A percentile compares a stretch with the other conserved stretches of the same genome.
phyloP scores from a whole-genome alignment of 129 eudicot species.

The Escallonia herrerae region DNA sequence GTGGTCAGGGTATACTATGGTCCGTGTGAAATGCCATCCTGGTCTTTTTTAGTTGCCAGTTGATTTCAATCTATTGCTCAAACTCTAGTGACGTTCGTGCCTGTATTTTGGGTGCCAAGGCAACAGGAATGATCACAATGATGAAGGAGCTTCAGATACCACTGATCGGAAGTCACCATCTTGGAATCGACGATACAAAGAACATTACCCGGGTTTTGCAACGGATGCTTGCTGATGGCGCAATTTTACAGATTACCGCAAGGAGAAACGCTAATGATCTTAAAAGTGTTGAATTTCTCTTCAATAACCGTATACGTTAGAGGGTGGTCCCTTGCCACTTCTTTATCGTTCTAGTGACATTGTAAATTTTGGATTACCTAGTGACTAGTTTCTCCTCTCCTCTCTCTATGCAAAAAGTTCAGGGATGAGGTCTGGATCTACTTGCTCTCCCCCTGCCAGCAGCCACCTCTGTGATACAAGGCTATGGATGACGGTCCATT shows the following conservation, averaged over 20 bases:
- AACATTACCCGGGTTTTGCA: conserved; percentile 80
- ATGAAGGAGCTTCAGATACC: conserved; percentile 58
- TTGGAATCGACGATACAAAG: conserved; percentile 84
- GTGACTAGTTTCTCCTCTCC: no score
- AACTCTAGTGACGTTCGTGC: background rate
- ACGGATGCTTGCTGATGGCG: conserved; percentile 75
- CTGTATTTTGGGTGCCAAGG: conserved; percentile 30
- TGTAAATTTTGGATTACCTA: no score
- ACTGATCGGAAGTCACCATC: conserved; percentile 83
- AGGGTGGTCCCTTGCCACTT: no score
- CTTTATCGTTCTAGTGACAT: no score
- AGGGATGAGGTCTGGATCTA: no score
- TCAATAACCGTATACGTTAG: conserved; percentile 58
- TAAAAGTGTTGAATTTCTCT: conserved; percentile 53
- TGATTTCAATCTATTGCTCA: no score
- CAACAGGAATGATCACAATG: conserved; percentile 92
- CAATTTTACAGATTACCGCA: conserved; percentile 65
- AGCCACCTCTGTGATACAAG: no score
- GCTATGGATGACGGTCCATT: no score
- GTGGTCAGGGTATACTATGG: background rate
- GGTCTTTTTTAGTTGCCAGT: background rate
- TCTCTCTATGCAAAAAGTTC: no score
- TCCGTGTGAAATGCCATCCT: background rate
- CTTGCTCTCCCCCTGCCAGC: no score
- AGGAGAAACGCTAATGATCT: conserved; percentile 31